Conservation (phyloP, 345 rosid species). For the Aquilaria yunnanensis region DNA sequence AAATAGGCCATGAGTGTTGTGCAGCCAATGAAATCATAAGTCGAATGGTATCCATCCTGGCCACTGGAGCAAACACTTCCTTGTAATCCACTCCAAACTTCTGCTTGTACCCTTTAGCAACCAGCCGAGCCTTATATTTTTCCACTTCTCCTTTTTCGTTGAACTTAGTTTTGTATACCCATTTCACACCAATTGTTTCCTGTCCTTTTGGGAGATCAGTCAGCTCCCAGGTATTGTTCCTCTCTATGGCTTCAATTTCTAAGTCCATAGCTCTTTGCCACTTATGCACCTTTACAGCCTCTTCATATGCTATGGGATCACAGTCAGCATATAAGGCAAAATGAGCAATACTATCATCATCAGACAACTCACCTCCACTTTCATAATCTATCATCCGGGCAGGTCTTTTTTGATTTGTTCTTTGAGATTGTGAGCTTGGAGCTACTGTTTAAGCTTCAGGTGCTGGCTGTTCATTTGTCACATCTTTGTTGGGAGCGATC, state of each 20-base stretch:
- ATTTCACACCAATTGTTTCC: neutral
- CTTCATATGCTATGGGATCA: too few species aligned
- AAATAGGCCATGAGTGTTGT: neutral
- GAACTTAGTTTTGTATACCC: slow-evolving; percentile 2
- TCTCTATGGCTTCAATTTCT: too few species aligned
- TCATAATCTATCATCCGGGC: neutral
- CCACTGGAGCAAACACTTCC: neutral
- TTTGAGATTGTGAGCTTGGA: neutral
- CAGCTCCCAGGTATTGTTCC: too few species aligned
- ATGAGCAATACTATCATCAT: neutral
- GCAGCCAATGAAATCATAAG: neutral
- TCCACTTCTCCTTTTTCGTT: slow-evolving; percentile 1
- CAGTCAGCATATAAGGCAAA: too few species aligned
- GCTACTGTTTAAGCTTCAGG: neutral
- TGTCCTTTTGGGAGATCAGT: too few species aligned
- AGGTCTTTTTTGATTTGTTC: neutral
- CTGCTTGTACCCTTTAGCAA: neutral
- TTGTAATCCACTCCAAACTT: neutral
- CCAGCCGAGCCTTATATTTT: too few species aligned
- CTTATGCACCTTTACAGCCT: neutral
- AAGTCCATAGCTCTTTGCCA: neutral
- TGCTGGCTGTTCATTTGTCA: too few species aligned
- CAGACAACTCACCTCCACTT: neutral
- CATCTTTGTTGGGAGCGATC: too few species aligned
- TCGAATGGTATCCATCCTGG: too few species aligned